Base-by-base conservation (phyloP, 257 asterid species). In the Primulina tabacum region DNA sequence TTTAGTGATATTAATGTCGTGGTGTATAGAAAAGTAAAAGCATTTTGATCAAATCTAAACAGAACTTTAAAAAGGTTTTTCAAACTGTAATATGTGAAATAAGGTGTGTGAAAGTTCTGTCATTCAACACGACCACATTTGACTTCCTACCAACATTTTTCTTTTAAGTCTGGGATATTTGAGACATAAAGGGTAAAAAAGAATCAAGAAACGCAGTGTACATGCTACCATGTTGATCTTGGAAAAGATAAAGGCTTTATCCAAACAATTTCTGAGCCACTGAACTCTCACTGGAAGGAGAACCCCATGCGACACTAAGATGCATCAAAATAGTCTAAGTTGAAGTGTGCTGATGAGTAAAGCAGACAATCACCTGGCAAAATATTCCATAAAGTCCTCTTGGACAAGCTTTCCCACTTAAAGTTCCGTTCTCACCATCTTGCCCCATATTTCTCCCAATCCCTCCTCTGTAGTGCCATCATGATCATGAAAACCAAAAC, bases 401-500 rank as follows among this genome's bases (percentile, higher is more conserved):
- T 17, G 96, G 97, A 76, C 97, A 91, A 77, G 88, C 89, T 79
- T 87, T 83, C 66, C 97, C 97, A 32, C 87, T 87, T 70, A 91
- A 73, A 40, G 95, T 87, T 62, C 97, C 97, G 70, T 83, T 89
- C 73, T 84, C 90, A 26, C 96, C 96, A 69, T 77, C 84, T 69
- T 56, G 85, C 53, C 96, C 95, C 40, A 79, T 77, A 68, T 85
- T 93, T 83, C 88, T 81, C 74, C 96, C 93, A 75, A 72, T 74
- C 71, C 97, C 97, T 75, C 95, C 96, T 58, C 97, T 92, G 92
- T 82, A 66, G 72, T 62, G 74, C 73, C 75, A 77, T 52, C 67
- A 77, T 34, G 69, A 75, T 52, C 67, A 75, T 30, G 69, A 84
- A 65, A 62, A 76, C 65, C 26, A 68, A 68, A 65, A 65, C n/a